Evolutionary conservation across 768 basidiomycete species (phyloP).

Genomic region (Amanita jacksonii): DNA sequence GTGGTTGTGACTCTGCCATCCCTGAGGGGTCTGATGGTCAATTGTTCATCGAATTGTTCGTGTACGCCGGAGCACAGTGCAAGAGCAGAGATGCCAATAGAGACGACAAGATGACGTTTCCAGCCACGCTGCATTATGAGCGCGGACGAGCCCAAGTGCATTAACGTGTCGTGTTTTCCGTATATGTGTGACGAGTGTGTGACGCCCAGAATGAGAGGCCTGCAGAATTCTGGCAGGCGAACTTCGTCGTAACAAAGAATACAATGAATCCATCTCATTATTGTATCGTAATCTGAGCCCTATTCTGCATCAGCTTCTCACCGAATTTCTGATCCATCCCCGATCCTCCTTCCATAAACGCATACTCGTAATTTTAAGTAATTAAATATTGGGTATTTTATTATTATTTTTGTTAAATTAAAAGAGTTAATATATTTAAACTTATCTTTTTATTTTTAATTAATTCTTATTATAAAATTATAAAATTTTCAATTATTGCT

Average conservation of each 20-base stretch:
- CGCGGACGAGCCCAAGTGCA: no score
- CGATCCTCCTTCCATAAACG: constrained; percentile 2
- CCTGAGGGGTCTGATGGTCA: constrained; percentile 42
- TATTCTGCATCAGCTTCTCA: constrained; percentile 6
- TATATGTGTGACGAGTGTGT: no score
- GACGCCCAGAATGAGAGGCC: no score
- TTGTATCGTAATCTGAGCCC: constrained; percentile 5
- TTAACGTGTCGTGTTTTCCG: no score
- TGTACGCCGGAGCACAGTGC: constrained; percentile 11
- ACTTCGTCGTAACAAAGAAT: constrained; percentile 3
- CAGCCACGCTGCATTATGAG: not conserved
- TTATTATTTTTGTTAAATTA: no score
- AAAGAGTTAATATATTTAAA: no score
- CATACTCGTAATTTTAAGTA: no score
- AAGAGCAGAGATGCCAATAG: constrained; percentile 15
- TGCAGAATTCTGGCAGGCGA: no score
- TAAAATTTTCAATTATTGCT: no score
- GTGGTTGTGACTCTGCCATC: constrained; percentile 78
- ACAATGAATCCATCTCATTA: constrained; percentile 3
- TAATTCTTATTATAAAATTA: no score
- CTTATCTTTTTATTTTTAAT: no score
- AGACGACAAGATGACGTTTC: constrained; percentile 6
- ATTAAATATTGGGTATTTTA: no score
- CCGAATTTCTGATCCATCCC: constrained; percentile 4
- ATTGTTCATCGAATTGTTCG: constrained; percentile 42